Evolutionary conservation across 2,329 filamentous ascomycete species (phyloP).

Genomic region (Aspergillus chevalieri): DNA sequence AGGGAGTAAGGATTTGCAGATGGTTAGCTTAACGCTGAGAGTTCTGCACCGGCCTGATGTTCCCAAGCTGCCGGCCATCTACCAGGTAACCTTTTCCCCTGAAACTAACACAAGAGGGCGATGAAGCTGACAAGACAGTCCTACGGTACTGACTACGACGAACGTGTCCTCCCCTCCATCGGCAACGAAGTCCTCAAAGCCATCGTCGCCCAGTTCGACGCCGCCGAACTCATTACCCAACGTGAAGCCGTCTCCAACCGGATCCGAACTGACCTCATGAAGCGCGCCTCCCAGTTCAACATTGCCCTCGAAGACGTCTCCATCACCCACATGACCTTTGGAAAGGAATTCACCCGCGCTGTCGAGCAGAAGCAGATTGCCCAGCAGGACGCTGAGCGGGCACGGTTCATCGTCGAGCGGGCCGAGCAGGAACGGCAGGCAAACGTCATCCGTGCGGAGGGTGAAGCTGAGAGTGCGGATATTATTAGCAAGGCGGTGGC

Average conservation of each 20-base stretch:
- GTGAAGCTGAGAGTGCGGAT: constrained; percentile 93
- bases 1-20: constrained; percentile 97
- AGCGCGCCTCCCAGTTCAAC: constrained; percentile 94
- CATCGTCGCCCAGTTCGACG: constrained; percentile 98
- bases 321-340: constrained; percentile 99
- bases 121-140: constrained; percentile 52
- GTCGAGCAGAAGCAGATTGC: constrained; percentile 99
- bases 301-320: constrained; percentile 97
- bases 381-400: constrained; percentile 95
- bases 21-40: constrained; percentile 96
- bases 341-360: constrained; percentile 95
- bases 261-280: constrained; percentile 86
- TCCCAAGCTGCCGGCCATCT: constrained; percentile 88
- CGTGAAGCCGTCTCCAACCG: constrained; percentile 93
- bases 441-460: constrained; percentile 96
- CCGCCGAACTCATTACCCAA: constrained; percentile 96
- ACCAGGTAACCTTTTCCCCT: constrained; percentile 63
- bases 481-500: constrained; percentile 90
- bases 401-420: constrained; percentile 96
- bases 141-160: constrained; percentile 96
- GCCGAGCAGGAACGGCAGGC: constrained; percentile 98
- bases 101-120: not conserved
- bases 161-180: constrained; percentile 95
- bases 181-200: constrained; percentile 99
- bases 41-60: constrained; percentile 94